Base-by-base conservation (phyloP, 2,329 filamentous ascomycete genomes). In the Pleurostoma richardsiae region DNA sequence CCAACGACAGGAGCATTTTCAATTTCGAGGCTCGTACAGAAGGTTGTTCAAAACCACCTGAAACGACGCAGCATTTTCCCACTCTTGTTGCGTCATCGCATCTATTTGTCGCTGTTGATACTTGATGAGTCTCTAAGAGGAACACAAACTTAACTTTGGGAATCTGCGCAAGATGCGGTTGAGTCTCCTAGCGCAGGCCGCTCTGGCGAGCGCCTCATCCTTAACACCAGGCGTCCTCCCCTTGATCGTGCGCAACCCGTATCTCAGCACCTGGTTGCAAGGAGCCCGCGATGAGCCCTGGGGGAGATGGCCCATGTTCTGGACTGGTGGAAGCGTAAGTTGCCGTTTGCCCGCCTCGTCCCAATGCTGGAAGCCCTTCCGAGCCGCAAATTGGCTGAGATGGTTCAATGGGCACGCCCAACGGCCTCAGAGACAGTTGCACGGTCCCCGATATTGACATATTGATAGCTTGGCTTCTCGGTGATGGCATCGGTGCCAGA, bases 251-350 rank as follows among this genome's bases (percentile, higher is more conserved):
- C 72, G 79, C 39, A 82, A 79, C 54, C 79, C 79, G 6, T 83
- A 83, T 54, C 60, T 83, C 47, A 82, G 77, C 59, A 73, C 77
- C 31, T 83, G 79, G 79, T 61, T 89, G 47, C 42, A 76, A 79
- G 19, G 19, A 19, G 63, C 88, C 39, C 77, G 90, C 54, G 78
- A 85, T 47, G 76, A 76, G 41, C 90, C 90, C 2, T 95, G 89
- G 89, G 77, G 82, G 45, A 79, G 81, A 67, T 95, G 90, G 90
- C 90, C 90, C 28, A 92, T 92, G 64, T 66, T 67, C 49, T 64
- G 58, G 58, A 66, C 60, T 3, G 62, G 60, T 10, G 53, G 59
- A 42, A 61, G 59, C 46, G 62, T 62, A 53, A 50, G 57, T 44
- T 40, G 19, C n/a, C 28, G 11, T 19, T 27, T 19, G 10, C 11